Evolutionary conservation across 2,329 filamentous ascomycete genomes (phyloP).

Genomic region (Fusarium heterosporum): DNA sequence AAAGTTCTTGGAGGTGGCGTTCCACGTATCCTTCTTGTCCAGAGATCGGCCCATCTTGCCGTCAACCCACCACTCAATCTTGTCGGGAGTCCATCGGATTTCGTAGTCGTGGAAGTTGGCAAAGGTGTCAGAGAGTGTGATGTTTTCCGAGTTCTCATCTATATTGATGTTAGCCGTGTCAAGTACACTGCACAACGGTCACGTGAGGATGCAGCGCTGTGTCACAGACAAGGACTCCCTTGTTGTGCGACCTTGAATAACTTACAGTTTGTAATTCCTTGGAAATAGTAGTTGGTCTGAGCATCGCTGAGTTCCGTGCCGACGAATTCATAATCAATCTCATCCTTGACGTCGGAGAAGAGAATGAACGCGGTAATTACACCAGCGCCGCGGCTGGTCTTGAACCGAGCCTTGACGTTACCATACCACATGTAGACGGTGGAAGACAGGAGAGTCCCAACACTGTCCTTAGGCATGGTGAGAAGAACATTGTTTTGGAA

Average conservation of each 20-base stretch:
- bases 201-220: constrained; percentile 16
- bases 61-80: constrained; percentile 88
- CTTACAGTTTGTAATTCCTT: constrained; percentile 92
- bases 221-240: constrained; percentile 12
- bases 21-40: constrained; percentile 85
- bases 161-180: constrained; percentile 26
- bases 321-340: constrained; percentile 97
- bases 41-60: constrained; percentile 80
- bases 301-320: constrained; percentile 80
- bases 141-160: constrained; percentile 83
- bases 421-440: constrained; percentile 98
- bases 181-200: not conserved
- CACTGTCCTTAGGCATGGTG: constrained; percentile 88
- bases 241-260: constrained; percentile 16
- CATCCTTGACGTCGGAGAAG: constrained; percentile 94
- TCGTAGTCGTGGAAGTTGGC: constrained; percentile 88
- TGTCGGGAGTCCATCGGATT: constrained; percentile 90
- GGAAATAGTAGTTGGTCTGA: constrained; percentile 98
- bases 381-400: constrained; percentile 84
- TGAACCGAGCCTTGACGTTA: constrained; percentile 86
- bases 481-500: constrained; percentile 79
- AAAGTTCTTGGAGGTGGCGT: constrained; percentile 83
- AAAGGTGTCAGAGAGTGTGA: constrained; percentile 77
- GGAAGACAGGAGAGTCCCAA: constrained; percentile 85
- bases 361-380: constrained; percentile 98